A percentile compares a stretch with the other conserved stretches of the same genome.
These are phyloP conservation scores for Hortaea werneckii DNA, from an alignment of 2,329 filamentous ascomycete genomes.

Conservation along the genomic window DNA sequence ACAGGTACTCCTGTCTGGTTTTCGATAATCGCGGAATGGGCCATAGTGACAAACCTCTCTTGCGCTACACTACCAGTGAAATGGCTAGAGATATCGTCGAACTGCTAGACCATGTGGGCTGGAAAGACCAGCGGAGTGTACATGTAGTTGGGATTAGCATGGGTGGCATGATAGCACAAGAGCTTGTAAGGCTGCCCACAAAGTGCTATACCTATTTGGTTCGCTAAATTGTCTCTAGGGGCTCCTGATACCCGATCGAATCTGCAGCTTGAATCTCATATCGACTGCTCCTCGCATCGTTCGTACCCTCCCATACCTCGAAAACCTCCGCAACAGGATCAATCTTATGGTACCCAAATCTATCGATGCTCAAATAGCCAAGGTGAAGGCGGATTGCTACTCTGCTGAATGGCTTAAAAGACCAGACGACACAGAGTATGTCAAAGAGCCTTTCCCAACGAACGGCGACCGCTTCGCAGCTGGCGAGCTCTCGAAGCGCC, in stretches of 20 bases:
- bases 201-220: too few relatives aligned
- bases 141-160: conserved; percentile 73
- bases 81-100: conserved; percentile 76
- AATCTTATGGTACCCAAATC: conserved; percentile 58
- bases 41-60: conserved; percentile 63
- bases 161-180: conserved; percentile 88
- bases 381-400: conserved; percentile 59
- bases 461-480: conserved; percentile 79
- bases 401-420: conserved; percentile 49
- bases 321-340: conserved; percentile 52
- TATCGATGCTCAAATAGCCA: conserved; percentile 54
- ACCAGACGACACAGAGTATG: conserved; percentile 45
- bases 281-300: conserved; percentile 40
- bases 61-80: conserved; percentile 69
- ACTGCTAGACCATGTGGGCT: conserved; percentile 57
- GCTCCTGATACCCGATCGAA: conserved; percentile 36
- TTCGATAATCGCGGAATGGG: conserved; percentile 83
- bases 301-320: conserved; percentile 41
- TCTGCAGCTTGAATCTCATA: conserved; percentile 41
- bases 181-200: conserved; percentile 42
- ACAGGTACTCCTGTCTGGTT: conserved; percentile 62
- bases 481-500: conserved; percentile 63
- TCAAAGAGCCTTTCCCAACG: conserved; percentile 49
- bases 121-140: conserved; percentile 48
- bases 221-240: conserved; percentile 7